Conservation (phyloP, 768 basidiomycete genomes). For the Inosperma sp. region DNA sequence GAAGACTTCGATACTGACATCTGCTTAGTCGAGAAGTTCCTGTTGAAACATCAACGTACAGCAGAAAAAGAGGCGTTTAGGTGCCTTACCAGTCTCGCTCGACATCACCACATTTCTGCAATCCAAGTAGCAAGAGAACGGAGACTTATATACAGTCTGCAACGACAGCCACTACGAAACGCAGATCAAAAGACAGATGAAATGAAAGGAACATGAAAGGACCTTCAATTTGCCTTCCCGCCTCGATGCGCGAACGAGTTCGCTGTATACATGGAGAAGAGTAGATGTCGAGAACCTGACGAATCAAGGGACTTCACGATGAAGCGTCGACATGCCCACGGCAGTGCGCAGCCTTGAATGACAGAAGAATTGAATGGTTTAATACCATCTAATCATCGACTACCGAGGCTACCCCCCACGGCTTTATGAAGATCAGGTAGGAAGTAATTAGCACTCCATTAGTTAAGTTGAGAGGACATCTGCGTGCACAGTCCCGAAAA, state of each 20-base stretch:
- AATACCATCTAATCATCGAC: background rate
- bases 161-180: constrained; percentile 11
- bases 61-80: background rate
- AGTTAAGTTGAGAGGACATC: constrained; percentile 4
- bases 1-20: constrained; percentile 24
- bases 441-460: too few species aligned
- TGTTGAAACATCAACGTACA: constrained; percentile 9
- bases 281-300: constrained; percentile 13
- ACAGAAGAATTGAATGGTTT: background rate
- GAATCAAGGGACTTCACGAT: constrained; percentile 1
- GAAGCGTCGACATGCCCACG: background rate
- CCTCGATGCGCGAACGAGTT: constrained; percentile 16
- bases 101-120: constrained; percentile 14
- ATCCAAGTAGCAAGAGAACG: background rate
- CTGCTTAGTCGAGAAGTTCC: constrained; percentile 37
- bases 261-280: constrained; percentile 5
- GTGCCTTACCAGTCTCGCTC: constrained; percentile 18
- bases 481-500: constrained; percentile 4
- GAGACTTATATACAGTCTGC: constrained; percentile 15
- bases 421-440: too few species aligned
- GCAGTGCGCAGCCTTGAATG: background rate
- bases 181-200: constrained; percentile 16
- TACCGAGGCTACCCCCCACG: too few species aligned
- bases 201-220: constrained; percentile 21
- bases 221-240: constrained; percentile 17